These are phyloP conservation scores for Centella asiatica DNA, from an alignment of 129 eudicot genomes.

Conservation along the genomic window DNA sequence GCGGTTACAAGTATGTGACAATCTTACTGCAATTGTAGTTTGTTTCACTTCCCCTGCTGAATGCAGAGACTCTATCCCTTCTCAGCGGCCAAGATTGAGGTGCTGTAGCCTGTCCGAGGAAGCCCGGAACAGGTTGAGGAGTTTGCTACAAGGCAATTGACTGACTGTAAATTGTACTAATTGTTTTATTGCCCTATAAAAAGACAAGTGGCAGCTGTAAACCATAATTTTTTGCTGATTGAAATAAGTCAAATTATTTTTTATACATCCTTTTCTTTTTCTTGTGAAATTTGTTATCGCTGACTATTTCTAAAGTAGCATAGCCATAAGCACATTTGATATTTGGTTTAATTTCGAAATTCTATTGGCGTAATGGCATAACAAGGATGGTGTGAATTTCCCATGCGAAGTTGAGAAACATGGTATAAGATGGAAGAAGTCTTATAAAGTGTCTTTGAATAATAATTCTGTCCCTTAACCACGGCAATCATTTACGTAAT, in stretches of 20 bases:
- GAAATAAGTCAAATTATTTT: not conserved
- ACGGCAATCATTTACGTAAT: too few relatives aligned
- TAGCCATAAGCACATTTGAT: too few relatives aligned
- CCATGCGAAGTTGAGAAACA: too few relatives aligned
- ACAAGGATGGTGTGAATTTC: too few relatives aligned
- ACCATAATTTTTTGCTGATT: conserved; percentile 3
- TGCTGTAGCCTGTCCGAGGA: conserved; percentile 51
- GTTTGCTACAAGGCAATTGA: conserved; percentile 37
- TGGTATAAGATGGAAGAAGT: too few relatives aligned
- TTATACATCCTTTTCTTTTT: conserved; percentile 22
- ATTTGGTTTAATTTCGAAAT: too few relatives aligned
- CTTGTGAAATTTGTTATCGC: too few relatives aligned
- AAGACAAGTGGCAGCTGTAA: conserved; percentile 3
- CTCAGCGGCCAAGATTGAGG: conserved; percentile 44
- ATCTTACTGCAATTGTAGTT: conserved; percentile 68
- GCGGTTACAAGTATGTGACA: conserved; percentile 35
- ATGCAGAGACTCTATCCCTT: conserved; percentile 11
- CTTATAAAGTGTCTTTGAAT: too few relatives aligned
- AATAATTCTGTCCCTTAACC: too few relatives aligned
- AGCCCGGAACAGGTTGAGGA: conserved; percentile 34
- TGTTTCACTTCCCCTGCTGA: conserved; percentile 44
- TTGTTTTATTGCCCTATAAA: not conserved
- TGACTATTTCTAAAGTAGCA: too few relatives aligned
- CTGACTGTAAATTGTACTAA: not conserved
- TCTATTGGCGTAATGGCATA: too few relatives aligned